Evolutionary conservation across 2,329 filamentous ascomycete genomes (phyloP).

Genomic region (Aspergillus glaucus): DNA sequence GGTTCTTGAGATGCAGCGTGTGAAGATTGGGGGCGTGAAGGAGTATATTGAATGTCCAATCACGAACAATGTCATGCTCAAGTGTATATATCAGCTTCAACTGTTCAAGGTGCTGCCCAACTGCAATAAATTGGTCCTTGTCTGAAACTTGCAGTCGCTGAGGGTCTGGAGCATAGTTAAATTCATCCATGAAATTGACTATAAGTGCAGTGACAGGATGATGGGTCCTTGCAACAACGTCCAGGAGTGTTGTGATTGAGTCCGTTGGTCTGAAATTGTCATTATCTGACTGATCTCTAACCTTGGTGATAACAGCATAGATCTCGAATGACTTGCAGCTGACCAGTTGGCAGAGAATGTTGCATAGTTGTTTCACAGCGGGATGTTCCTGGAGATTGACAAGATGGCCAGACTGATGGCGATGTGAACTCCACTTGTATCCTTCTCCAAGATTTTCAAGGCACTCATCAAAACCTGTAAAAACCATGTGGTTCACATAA

Average conservation of each 20-base stretch:
- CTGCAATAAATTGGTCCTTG: background rate
- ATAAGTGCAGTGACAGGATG: background rate
- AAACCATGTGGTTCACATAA: background rate
- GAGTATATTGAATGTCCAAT: background rate
- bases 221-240: background rate
- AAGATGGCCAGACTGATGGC: background rate
- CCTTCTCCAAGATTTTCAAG: background rate
- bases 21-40: background rate
- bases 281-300: background rate
- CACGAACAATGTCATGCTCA: background rate
- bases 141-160: background rate
- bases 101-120: background rate
- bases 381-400: background rate
- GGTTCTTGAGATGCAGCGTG: background rate
- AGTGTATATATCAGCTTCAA: background rate
- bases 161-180: background rate
- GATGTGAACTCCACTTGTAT: background rate
- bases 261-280: background rate
- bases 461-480: background rate
- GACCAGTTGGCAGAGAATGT: background rate
- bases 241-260: background rate
- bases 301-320: background rate
- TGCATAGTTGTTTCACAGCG: background rate
- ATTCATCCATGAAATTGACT: background rate
- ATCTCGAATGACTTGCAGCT: background rate